These are phyloP conservation scores for Pseudonitzschia multistriata DNA, from an alignment of 108 stramenopile species.

Conservation along the genomic window DNA sequence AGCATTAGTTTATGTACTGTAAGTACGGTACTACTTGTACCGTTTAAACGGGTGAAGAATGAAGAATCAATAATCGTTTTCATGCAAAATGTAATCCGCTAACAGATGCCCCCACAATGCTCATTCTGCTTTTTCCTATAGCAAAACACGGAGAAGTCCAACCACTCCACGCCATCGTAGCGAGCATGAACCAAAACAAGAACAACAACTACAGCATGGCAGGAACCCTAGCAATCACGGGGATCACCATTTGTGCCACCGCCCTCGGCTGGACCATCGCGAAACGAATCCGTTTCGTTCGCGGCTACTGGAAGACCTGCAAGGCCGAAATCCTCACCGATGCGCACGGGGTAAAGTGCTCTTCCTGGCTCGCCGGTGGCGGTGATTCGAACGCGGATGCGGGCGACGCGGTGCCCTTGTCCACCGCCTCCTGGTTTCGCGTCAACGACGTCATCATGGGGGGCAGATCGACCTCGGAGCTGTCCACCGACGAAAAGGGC, in stretches of 20 bases:
- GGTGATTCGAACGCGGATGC: not conserved
- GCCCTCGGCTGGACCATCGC: conserved; percentile 6
- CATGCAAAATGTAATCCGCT: too few relatives aligned
- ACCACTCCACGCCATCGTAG: too few relatives aligned
- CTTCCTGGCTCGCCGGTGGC: not conserved
- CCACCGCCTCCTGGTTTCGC: conserved; percentile 5
- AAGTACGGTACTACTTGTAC: too few relatives aligned
- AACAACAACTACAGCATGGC: conserved; percentile 1
- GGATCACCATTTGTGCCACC: not conserved
- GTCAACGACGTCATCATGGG: conserved; percentile 17
- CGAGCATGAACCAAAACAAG: not conserved
- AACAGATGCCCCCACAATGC: too few relatives aligned
- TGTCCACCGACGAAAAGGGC: not conserved
- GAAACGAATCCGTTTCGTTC: not conserved
- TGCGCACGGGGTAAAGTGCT: conserved; percentile 1
- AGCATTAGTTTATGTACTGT: too few relatives aligned
- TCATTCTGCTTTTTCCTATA: too few relatives aligned
- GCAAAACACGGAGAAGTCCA: too few relatives aligned
- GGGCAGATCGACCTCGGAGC: conserved; percentile 7
- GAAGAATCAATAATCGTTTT: too few relatives aligned
- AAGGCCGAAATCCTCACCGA: not conserved
- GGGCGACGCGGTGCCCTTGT: not conserved
- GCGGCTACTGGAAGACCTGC: conserved; percentile 8
- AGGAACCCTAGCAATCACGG: conserved; percentile 4
- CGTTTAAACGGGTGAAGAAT: too few relatives aligned